Base-by-base conservation (phyloP, 352 stramenopile genomes). In the Globisporangium echinulatum region DNA sequence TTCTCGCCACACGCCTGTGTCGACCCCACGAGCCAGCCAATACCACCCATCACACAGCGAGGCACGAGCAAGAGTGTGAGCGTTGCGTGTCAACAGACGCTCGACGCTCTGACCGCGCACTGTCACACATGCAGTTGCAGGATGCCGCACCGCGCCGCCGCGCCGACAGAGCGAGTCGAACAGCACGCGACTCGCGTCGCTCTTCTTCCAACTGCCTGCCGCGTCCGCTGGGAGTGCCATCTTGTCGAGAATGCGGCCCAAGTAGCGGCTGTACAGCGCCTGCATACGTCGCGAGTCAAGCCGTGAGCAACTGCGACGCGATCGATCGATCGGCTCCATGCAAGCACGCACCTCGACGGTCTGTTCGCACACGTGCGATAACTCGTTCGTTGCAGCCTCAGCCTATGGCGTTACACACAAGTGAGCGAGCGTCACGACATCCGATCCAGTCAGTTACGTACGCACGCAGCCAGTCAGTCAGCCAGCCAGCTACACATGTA, bases 161-260 rank as follows among this genome's bases (percentile, higher is more conserved):
- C 76, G 85, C 38, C 82, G 71, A 54, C 80, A 90, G 50, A 94
- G 58, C 9, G 80, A 90, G 58, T 94, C 85, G 54, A 94, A 94
- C 17, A 92, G 58, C 37, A 92, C 61, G 4, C 82, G 75, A 42
- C 59, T 83, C 2, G 79, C 61, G 10, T 82, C 65, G 43, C 55
- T 83, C 54, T 94, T 94, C 49, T 70, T 72, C 85, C 85, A 94
- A 38, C 58, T 71, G 9, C 51, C 46, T 14, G 37, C 54, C 49
- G 58, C 67, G 54, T 86, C 68, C 0, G 33, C 58, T n/a, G 77
- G 75, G 13, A 88, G 68, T 40, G 56, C 17, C 61, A 94, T 88
- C 7, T 54, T 75, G 17, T 76, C 59, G 17, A 92, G 51, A 15
- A 94, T 61, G 17, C 75, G 80, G 38, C 64, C 56, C 62, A 90